phyloP scores from a whole-genome alignment of 2,329 filamentous ascomycete species.

The Curvularia lunata region DNA sequence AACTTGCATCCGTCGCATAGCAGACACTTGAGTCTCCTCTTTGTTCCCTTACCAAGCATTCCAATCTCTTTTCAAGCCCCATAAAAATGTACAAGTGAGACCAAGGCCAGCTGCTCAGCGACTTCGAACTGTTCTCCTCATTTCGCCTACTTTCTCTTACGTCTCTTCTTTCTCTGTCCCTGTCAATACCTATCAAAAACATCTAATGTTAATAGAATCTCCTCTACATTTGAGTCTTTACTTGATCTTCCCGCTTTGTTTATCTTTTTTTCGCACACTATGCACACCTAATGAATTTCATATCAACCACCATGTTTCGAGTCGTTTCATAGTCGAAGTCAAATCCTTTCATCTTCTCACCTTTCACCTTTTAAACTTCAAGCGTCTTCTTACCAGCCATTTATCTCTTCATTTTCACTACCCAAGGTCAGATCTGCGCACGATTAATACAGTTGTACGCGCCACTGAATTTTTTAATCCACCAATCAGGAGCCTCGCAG shows the following conservation, averaged over 20 bases:
- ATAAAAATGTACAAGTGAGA: too few relatives aligned
- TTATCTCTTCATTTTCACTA: neutral
- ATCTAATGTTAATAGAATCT: neutral
- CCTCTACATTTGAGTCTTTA: neutral
- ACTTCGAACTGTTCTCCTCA: neutral
- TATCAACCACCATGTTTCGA: neutral
- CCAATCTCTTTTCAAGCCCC: neutral
- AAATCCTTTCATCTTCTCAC: neutral
- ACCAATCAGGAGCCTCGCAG: slow-evolving; percentile 9
- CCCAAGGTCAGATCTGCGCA: neutral
- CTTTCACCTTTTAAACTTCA: neutral
- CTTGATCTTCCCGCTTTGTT: too few relatives aligned
- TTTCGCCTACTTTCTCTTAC: neutral
- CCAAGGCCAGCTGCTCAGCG: neutral
- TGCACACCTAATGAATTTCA: neutral
- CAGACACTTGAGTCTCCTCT: neutral
- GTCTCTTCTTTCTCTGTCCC: too few relatives aligned
- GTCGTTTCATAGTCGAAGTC: neutral
- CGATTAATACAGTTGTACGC: neutral
- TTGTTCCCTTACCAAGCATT: too few relatives aligned
- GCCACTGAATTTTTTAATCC: slow-evolving; percentile 13
- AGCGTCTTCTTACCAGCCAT: neutral
- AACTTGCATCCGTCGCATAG: neutral
- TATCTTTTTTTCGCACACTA: neutral
- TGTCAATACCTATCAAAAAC: too few relatives aligned